Base-by-base conservation (phyloP, 1,139 yeast species). In the Candida mesenterica region DNA sequence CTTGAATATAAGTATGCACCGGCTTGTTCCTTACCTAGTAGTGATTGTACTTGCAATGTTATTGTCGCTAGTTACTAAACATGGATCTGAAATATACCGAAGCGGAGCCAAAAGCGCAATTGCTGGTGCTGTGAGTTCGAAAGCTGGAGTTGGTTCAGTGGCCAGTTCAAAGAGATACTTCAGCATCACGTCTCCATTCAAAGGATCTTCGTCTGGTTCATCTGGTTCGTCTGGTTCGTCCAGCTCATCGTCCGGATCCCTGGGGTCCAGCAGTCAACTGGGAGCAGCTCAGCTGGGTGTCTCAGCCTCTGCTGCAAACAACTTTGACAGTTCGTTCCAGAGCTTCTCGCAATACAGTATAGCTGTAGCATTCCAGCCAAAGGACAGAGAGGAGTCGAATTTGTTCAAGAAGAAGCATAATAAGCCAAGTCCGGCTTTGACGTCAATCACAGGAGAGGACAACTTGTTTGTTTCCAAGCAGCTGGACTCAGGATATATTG, bases 361-460 rank as follows among this genome's bases (percentile, higher is more conserved):
- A 5, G 77, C 87, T 0, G 86, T 83, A 25, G 86, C 89, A 1
- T 84, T 69, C 55, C 83, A 80, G 50, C 86, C 92, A 6, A 84
- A 84, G 53, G 81, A 78, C 48, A 62, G 92, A 39, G 73, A 68
- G 40, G 71, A 65, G 34, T 43, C 62, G 24, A 79, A 77, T 46
- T 58, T 62, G 25, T 69, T 69, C 51, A 62, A 61, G 40, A 62
- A 51, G 33, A 62, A 60, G 30, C 50, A 61, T 36, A 48, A 50
- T 27, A 60, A 62, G 38, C 48, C 60, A 14, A 48, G 57, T 15
- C 63, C 73, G 2, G 74, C 74, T 2, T 41, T 55, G 28, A 47
- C 53, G 19, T 80, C 87, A 1, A 81, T 85, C 3, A 74, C 92
- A 2, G 98, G 97, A 4, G 97, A 90, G 54, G 98, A 90, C 57